Evolutionary conservation across 2,329 filamentous ascomycete genomes (phyloP), one percentile per base, ranked within the genome.

Genomic region (Fusarium sp.): DNA sequence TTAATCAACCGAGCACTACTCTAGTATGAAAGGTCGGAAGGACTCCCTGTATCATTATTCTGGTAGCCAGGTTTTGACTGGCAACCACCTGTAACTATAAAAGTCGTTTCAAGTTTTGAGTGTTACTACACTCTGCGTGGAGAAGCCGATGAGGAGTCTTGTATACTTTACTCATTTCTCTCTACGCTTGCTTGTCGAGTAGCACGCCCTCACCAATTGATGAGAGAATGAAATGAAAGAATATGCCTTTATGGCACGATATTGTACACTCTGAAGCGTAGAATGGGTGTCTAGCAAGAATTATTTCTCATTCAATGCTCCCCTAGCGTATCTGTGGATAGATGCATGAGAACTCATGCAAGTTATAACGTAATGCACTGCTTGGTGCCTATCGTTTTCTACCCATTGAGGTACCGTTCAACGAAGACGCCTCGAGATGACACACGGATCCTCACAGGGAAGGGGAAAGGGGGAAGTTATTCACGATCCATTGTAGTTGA

Each of bases 11-110:
- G 9, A 6, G 25, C 24, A 5, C 53, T 25, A 22, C 38, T 16
- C 22, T 44, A 9, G 12, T 25, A 7, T 38, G 40, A 42, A 38
- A 38, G 24, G 30, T 16, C 43, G 43, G 46, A 44, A 22, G 34
- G 34, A 42, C 32, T 56, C 46, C 50, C 40, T 71, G 65, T 72
- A 72, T 50, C 29, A 70, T 72, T 71, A 70, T 58, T 6, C 45
- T 51, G 52, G 53, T 22, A 50, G 43, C 42, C 40, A 44, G 25
- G 24, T 47, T 32, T 14, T 2, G 9, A 16, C 27, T 27, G 18
- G 18, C 43, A 25, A 12, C 47, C 52, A 46, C 46, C 25, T 72
- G 52, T 72, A 71, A 44, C 12, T 63, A n/a, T 59, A 59, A 46
- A 43, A 16, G 15, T 44, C 24, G 10, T 7, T 55, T 40, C n/a